Base-by-base conservation (phyloP, 805 yeast genomes). In the Candida nitratophila region DNA sequence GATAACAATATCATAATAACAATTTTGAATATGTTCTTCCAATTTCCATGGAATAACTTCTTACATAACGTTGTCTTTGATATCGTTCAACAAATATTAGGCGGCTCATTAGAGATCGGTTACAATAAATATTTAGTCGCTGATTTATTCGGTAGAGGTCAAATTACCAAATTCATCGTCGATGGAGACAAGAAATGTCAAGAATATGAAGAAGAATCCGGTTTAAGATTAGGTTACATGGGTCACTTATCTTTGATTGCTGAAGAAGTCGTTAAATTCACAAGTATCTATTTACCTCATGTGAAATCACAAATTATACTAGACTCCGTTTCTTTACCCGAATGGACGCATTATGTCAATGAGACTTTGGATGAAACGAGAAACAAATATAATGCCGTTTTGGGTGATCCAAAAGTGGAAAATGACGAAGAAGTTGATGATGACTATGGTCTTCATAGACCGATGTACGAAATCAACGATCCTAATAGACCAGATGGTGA, bases 11-110 rank as follows among this genome's bases (percentile, higher is more conserved):
- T 88, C 46, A 71, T 90, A 29, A 67, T 77, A 19, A 74, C 78
- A 20, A 81, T 90, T n/a, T 65, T 89, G 22, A 65, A 74, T 19
- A 78, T 85, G 73, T 87, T 93, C 57, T 81, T 90, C 63, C 69
- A 74, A 48, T 88, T 82, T 63, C 96, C 98, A 7, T 93, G 98
- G 98, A 93, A 93, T 62, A 93, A 93, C 59, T 93, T 93, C 58
- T 76, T 93, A 70, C 99, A 93, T 64, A 93, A 91, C 57, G 99
- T 93, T 46, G 96, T 93, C 9, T 93, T 91, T 70, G 99, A 93
- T 65, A 79, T 93, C 49, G 83, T 93, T 29, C 99, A 93, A 63
- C 99, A 93, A 61, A 80, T 93, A 17, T 76, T 93, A 61, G 89
- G 88, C 62, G 98, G 96, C 1, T 76, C 83, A 37, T 76, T 83